These are phyloP conservation scores for Calvatia gigantea DNA, from an alignment of 768 basidiomycete species.

Conservation along the genomic window DNA sequence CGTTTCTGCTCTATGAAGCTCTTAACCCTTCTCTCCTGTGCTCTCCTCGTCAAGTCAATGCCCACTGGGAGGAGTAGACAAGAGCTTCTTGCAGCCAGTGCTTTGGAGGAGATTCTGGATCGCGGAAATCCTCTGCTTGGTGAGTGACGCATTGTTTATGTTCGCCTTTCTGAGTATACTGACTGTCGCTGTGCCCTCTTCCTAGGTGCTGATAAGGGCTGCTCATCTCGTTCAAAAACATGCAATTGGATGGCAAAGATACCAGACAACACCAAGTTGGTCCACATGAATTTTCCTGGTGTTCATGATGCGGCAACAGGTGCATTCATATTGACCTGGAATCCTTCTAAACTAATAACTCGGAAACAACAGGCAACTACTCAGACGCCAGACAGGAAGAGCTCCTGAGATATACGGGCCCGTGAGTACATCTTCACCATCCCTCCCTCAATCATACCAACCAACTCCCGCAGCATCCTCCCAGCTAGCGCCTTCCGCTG, in stretches of 20 bases:
- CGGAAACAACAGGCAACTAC: constrained; percentile 43
- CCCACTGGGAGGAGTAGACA: neutral
- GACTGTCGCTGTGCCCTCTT: too few relatives aligned
- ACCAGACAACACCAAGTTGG: constrained; percentile 37
- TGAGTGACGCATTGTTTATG: neutral
- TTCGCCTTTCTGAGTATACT: neutral
- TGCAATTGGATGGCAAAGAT: constrained; percentile 45
- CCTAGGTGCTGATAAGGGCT: constrained; percentile 32
- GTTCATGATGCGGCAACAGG: constrained; percentile 49
- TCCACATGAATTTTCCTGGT: constrained; percentile 50
- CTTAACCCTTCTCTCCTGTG: neutral
- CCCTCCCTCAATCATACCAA: neutral
- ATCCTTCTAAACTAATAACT: neutral
- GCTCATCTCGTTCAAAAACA: constrained; percentile 28
- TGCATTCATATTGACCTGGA: constrained; percentile 15
- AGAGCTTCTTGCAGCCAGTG: neutral
- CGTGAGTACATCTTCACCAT: constrained; percentile 24
- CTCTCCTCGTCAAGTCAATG: neutral
- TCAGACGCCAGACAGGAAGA: constrained; percentile 37
- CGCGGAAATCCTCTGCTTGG: constrained; percentile 7
- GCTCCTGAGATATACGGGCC: constrained; percentile 39
- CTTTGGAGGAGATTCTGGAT: constrained; percentile 5
- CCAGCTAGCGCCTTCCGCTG: constrained; percentile 34
- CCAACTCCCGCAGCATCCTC: constrained; percentile 24
- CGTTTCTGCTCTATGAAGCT: neutral